Evolutionary conservation across 2,329 filamentous ascomycete species (phyloP), one percentile per base, ranked within the genome.

Genomic region (Lachnellula willkommii): DNA sequence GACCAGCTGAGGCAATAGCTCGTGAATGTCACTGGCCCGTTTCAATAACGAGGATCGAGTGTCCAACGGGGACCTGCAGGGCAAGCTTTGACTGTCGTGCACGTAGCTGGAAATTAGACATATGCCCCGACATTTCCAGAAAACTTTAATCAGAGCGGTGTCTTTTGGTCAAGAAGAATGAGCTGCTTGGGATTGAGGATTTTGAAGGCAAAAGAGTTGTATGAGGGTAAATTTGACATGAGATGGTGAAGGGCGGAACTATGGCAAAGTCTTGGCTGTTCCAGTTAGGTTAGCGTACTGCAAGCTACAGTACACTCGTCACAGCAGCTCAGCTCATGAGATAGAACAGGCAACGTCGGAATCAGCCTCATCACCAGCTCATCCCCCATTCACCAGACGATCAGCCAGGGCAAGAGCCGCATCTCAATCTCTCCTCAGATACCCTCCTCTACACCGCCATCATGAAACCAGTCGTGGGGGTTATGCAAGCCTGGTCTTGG

Each of bases 401-500:
- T 26, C 28, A 22, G 14, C 37, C 40, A 26, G 48, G 43, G 24
- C 24, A 36, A 51, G 45, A 36, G 24, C 40, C 49, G 24, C 36
- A 55, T 46, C 40, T 43, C 15, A 28, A 1, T 17, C 8, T 26
- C 24, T 26, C 36, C 35, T 22, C 32, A 47, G 4, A n/a, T 47
- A 40, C 46, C 17, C 4, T 40, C 48, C n/a, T 11, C 12, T 47
- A 32, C 50, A 47, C 20, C 54, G 49, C 35, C 62, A 68, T 57
- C 42, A 96, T 96, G 92, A 96, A 96, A 86, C 92, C 93, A 65
- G 79, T 97, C 71, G 89, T 97, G 66, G 88, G 90, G 70, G 87
- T 90, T 64, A 82, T 92, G 77, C 92, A 95, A 77, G 93, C 92
- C 69, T 96, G 92, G 91, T 90, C 86, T 78, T 96, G 92, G 92